These are phyloP conservation scores for Pyricularia grisea DNA, from an alignment of 2,329 filamentous ascomycete genomes.

Conservation along the genomic window DNA sequence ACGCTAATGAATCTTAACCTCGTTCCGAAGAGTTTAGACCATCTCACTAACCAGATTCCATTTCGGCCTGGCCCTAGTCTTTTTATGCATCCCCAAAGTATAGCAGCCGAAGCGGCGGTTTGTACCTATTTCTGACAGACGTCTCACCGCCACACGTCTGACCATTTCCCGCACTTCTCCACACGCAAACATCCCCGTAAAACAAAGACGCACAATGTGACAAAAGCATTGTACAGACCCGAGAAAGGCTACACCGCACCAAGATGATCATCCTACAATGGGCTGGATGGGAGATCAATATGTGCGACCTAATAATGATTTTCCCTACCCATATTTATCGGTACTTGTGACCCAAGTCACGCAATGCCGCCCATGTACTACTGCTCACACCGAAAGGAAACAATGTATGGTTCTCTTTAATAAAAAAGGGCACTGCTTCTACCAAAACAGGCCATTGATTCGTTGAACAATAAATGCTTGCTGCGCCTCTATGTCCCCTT, in stretches of 20 bases:
- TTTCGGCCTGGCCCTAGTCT: not conserved
- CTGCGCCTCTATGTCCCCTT: not conserved
- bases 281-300: too few relatives aligned
- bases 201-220: too few relatives aligned
- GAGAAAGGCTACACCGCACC: not conserved
- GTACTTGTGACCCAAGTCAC: not conserved
- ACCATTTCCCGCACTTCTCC: too few relatives aligned
- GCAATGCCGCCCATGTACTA: too few relatives aligned
- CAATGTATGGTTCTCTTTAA: not conserved
- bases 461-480: not conserved
- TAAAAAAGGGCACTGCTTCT: not conserved
- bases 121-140: too few relatives aligned
- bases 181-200: too few relatives aligned
- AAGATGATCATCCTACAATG: not conserved
- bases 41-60: not conserved
- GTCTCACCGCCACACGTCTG: too few relatives aligned
- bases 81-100: not conserved
- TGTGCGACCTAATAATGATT: too few relatives aligned
- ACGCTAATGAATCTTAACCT: too few relatives aligned
- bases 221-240: not conserved
- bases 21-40: not conserved
- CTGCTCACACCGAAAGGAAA: not conserved
- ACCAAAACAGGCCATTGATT: not conserved
- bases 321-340: not conserved
- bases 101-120: too few relatives aligned